Conservation (phyloP, 1,284 basidiomycete species). For the Ganoderma sinense region DNA sequence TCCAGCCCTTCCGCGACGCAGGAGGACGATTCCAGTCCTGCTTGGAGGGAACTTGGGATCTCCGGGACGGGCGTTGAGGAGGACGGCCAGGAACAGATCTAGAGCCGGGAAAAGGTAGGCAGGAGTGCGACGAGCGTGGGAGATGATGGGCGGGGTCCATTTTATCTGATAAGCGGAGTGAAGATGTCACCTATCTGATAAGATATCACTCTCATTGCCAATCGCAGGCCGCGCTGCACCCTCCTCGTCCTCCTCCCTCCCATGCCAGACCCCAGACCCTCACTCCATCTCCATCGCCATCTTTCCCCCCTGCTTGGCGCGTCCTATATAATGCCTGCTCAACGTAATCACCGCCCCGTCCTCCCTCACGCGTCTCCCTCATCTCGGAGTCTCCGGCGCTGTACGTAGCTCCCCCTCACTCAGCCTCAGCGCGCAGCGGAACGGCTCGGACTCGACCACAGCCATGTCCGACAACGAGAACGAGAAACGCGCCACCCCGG, state of each 20-base stretch:
- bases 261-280: background rate
- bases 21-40: background rate
- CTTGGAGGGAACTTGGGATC: background rate
- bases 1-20: background rate
- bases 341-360: background rate
- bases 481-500: constrained; percentile 14
- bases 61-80: background rate
- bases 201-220: constrained; percentile 2
- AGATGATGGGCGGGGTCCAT: constrained; percentile 5
- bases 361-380: background rate
- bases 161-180: constrained; percentile 16
- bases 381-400: too few relatives aligned
- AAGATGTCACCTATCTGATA: constrained; percentile 9
- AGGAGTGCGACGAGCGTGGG: background rate
- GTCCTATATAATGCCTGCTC: background rate
- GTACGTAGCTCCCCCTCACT: background rate
- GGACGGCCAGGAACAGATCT: background rate
- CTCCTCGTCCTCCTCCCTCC: background rate
- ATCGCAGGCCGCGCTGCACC: background rate
- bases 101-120: background rate
- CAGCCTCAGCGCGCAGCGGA: background rate
- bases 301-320: background rate
- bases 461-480: constrained; percentile 1
- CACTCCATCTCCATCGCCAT: too few relatives aligned
- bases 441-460: background rate